Evolutionary conservation across 208 protist species (phyloP).

Genomic region (Borovskyia barvae): DNA sequence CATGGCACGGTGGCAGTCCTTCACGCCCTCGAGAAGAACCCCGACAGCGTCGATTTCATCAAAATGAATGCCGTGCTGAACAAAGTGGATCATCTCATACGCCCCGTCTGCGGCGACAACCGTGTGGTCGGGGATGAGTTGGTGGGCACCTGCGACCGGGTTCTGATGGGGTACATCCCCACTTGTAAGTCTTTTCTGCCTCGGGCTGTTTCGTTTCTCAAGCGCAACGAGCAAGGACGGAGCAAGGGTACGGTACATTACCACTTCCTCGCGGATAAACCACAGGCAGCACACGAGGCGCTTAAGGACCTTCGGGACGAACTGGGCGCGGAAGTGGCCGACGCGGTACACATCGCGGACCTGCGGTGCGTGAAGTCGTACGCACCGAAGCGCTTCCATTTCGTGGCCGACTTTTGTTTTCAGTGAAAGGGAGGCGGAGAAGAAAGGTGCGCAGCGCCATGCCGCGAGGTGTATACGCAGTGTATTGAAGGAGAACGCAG

Average conservation of each 20-base stretch:
- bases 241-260: constrained; percentile 80
- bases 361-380: constrained; percentile 91
- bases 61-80: constrained; percentile 81
- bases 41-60: constrained; percentile 70
- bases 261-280: constrained; percentile 80
- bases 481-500: too few relatives aligned
- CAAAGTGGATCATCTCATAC: constrained; percentile 65
- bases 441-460: too few relatives aligned
- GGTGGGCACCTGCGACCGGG: constrained; percentile 76
- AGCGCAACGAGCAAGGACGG: constrained; percentile 14
- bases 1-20: constrained; percentile 51
- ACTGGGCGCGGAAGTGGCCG: constrained; percentile 42
- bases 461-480: too few relatives aligned
- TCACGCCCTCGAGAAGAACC: constrained; percentile 90
- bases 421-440: too few relatives aligned
- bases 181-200: constrained; percentile 73
- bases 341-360: constrained; percentile 21
- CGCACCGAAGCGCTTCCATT: constrained; percentile 82
- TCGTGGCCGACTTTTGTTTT: constrained; percentile 77
- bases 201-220: constrained; percentile 78
- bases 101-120: constrained; percentile 82
- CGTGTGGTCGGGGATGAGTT: constrained; percentile 61
- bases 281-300: constrained; percentile 21
- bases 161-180: constrained; percentile 92
- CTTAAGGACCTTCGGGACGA: constrained; percentile 44